Percentiles rank a stretch among this genome's conserved stretches.
Evolutionary conservation across 2,329 filamentous ascomycete species (phyloP).

Genomic region (Davidsoniella neocaledoniae): DNA sequence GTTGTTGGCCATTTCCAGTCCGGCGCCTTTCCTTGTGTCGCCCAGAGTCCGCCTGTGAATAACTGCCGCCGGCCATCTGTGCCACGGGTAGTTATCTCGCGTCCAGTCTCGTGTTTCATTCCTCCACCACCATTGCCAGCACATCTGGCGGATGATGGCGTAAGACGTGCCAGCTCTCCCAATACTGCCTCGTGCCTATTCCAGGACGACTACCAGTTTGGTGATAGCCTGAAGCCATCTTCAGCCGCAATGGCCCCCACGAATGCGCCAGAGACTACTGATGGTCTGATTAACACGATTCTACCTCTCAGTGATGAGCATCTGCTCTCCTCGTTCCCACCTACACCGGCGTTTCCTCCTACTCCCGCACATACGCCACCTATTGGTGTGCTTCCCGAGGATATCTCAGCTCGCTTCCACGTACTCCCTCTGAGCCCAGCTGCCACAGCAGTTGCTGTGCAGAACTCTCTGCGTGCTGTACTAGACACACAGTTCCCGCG

Average conservation of each 20-base stretch:
- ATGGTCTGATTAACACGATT: background rate
- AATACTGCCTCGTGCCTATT: background rate
- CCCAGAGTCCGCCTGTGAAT: background rate
- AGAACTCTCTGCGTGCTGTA: conserved; percentile 39
- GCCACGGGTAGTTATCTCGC: conserved; percentile 9
- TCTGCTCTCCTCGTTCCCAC: conserved; percentile 11
- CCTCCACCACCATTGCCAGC: background rate
- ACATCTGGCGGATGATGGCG: background rate
- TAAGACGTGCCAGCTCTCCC: conserved; percentile 9
- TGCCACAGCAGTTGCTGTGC: conserved; percentile 34
- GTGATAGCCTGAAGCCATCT: conserved; percentile 1
- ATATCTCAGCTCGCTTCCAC: conserved; percentile 8
- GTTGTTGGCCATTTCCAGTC: conserved; percentile 30
- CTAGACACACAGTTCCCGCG: conserved; percentile 34
- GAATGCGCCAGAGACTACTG: background rate
- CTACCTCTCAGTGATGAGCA: conserved; percentile 9
- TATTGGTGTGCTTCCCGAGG: conserved; percentile 3
- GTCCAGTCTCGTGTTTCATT: conserved; percentile 7
- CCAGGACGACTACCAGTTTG: conserved; percentile 7
- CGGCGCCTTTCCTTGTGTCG: conserved; percentile 19
- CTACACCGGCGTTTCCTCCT: conserved; percentile 1
- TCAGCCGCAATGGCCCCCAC: background rate
- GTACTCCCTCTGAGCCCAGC: conserved; percentile 25
- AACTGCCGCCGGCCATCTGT: conserved; percentile 9
- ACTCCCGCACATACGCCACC: conserved; percentile 8